phyloP scores from a whole-genome alignment of 129 eudicot genomes.

The Helianthus tuberosus region DNA sequence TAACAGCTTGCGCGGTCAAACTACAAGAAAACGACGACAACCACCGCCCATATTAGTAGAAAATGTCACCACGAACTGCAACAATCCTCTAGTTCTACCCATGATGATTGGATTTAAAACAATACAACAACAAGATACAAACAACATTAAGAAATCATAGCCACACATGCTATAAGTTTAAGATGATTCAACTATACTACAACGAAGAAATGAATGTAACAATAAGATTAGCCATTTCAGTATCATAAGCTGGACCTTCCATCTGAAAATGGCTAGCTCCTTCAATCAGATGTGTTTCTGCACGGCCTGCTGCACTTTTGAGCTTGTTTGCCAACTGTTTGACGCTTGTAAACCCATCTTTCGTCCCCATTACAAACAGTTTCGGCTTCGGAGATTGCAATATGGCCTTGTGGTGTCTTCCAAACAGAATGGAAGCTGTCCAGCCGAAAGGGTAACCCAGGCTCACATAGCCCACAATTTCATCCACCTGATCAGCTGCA shows the following conservation, averaged over 20 bases:
- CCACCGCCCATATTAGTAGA: background rate
- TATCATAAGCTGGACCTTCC: constrained; percentile 76
- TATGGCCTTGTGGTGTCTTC: constrained; percentile 76
- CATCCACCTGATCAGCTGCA: constrained; percentile 72
- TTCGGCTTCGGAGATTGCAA: constrained; percentile 73
- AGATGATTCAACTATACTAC: constrained; percentile 15
- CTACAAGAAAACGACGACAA: background rate
- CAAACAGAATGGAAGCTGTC: constrained; percentile 77
- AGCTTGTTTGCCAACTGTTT: constrained; percentile 79
- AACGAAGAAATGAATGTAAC: constrained; percentile 53
- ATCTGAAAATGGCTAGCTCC: constrained; percentile 81
- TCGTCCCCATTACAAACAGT: constrained; percentile 91
- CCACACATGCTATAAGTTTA: constrained; percentile 16
- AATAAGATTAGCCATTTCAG: constrained; percentile 64
- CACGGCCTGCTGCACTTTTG: constrained; percentile 67
- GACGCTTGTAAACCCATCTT: constrained; percentile 91
- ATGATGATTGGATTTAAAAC: background rate
- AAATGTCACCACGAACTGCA: background rate
- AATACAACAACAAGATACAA: background rate
- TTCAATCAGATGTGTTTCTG: constrained; percentile 70
- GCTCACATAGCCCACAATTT: constrained; percentile 78
- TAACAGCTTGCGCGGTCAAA: background rate
- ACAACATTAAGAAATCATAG: constrained; percentile 3
- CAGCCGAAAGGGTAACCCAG: constrained; percentile 87
- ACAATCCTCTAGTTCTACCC: background rate